Conservation (phyloP, 352 stramenopile species). For the Phytophthora pisi region DNA sequence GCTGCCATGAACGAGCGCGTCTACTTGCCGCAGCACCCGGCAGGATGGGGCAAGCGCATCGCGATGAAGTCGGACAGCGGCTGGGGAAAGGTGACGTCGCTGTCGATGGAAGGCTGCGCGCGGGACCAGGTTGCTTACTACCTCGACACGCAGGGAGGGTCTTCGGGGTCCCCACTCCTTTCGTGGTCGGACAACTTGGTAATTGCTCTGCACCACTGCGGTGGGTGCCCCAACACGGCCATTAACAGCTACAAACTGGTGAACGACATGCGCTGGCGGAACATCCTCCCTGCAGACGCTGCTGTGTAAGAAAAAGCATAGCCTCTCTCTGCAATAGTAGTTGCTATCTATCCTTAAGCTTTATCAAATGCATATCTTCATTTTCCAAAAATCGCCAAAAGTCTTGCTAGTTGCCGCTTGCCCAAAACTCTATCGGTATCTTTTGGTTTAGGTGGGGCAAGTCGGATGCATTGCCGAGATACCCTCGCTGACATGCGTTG, state of each 20-base stretch:
- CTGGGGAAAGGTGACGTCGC: slow-evolving; percentile 50
- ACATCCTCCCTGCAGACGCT: slow-evolving; percentile 51
- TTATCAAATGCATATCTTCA: not conserved
- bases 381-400: not conserved
- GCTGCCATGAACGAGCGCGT: slow-evolving; percentile 50
- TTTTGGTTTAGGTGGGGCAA: not conserved
- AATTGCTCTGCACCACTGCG: slow-evolving; percentile 76
- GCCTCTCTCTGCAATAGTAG: not conserved
- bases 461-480: not conserved
- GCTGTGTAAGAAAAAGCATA: slow-evolving; percentile 17
- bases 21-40: slow-evolving; percentile 66
- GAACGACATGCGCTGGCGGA: slow-evolving; percentile 41
- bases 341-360: not conserved
- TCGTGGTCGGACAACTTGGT: slow-evolving; percentile 64
- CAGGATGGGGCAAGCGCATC: slow-evolving; percentile 73
- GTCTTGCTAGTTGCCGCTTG: not conserved
- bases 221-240: slow-evolving; percentile 74
- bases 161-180: slow-evolving; percentile 74
- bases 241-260: slow-evolving; percentile 70
- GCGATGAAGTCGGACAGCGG: slow-evolving; percentile 51
- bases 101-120: slow-evolving; percentile 47
- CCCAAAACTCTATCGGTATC: not conserved
- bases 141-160: slow-evolving; percentile 73
- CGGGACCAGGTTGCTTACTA: slow-evolving; percentile 68
- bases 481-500: not conserved